These are phyloP conservation scores for Cutaneotrichosporon sp. DNA, from an alignment of 1,284 basidiomycete species.

Conservation along the genomic window DNA sequence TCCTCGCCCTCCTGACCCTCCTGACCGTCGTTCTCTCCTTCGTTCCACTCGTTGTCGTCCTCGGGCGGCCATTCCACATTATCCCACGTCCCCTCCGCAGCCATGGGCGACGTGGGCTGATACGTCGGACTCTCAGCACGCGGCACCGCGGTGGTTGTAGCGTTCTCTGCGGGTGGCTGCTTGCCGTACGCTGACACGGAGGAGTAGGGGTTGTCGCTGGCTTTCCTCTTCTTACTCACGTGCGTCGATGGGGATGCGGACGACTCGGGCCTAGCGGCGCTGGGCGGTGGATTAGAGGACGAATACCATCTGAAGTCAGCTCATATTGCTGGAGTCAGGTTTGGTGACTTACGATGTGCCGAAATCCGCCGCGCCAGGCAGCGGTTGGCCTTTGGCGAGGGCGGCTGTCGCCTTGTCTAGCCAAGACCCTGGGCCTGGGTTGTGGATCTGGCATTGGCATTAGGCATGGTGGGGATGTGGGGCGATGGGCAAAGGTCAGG, in stretches of 20 bases:
- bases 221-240: conserved; percentile 6
- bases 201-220: conserved; percentile 1
- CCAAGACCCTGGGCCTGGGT: conserved; percentile 48
- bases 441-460: conserved; percentile 32
- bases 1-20: conserved; percentile 1
- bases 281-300: conserved; percentile 11
- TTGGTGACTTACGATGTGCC: conserved; percentile 26
- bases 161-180: too few species aligned
- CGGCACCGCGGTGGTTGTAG: not conserved
- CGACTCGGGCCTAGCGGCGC: too few species aligned
- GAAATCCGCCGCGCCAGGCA: conserved; percentile 33
- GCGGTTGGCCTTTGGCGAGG: conserved; percentile 33
- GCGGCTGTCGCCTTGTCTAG: conserved; percentile 48
- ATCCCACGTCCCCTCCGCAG: conserved; percentile 3
- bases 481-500: not conserved
- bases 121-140: conserved; percentile 10
- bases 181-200: not conserved
- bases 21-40: not conserved
- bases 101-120: conserved; percentile 18
- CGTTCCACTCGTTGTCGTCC: not conserved
- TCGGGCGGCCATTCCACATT: not conserved
- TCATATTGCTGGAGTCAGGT: too few species aligned
- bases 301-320: conserved; percentile 20
- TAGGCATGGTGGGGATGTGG: not conserved
- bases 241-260: too few species aligned